phyloP scores from a whole-genome alignment of 352 stramenopile genomes.

The Pythium sp. region DNA sequence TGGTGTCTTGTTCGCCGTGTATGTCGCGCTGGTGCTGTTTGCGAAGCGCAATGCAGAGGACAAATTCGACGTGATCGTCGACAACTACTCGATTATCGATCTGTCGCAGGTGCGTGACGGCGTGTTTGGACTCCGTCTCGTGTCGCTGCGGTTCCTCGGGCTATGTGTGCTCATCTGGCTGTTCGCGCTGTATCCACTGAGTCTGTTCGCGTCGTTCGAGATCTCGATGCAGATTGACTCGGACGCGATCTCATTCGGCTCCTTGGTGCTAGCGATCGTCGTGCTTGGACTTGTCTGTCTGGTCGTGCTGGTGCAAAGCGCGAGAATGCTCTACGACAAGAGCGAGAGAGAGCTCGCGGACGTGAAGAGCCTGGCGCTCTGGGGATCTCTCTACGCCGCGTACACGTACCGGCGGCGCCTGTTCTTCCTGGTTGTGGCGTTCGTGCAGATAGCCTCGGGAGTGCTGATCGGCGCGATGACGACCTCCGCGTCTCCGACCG shows the following conservation, averaged over 20 bases:
- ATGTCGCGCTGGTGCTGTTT: conserved; percentile 48
- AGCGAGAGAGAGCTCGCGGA: conserved; percentile 49
- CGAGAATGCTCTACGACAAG: conserved; percentile 41
- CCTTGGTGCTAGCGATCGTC: conserved; percentile 40
- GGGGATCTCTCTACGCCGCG: conserved; percentile 59
- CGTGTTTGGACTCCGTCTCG: conserved; percentile 49
- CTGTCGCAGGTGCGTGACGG: neutral
- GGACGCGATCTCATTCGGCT: conserved; percentile 19
- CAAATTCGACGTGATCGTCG: conserved; percentile 38
- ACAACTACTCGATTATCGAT: conserved; percentile 28
- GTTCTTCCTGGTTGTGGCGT: conserved; percentile 55
- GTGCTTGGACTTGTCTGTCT: conserved; percentile 45
- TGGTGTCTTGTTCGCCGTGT: conserved; percentile 30
- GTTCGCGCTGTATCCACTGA: conserved; percentile 60
- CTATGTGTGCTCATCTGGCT: conserved; percentile 64
- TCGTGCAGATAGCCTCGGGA: conserved; percentile 51
- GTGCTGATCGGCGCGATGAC: conserved; percentile 56
- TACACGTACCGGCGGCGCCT: conserved; percentile 63
- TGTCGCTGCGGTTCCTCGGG: conserved; percentile 57
- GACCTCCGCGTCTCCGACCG: conserved; percentile 23
- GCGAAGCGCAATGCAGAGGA: conserved; percentile 57
- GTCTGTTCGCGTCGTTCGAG: conserved; percentile 60
- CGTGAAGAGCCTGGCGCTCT: conserved; percentile 51
- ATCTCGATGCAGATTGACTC: conserved; percentile 64
- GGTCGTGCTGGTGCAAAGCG: conserved; percentile 33